Percentiles rank a stretch among this genome's conserved stretches.
These are phyloP conservation scores for Craspedostauros australis DNA, from an alignment of 108 stramenopile species.

Conservation along the genomic window DNA sequence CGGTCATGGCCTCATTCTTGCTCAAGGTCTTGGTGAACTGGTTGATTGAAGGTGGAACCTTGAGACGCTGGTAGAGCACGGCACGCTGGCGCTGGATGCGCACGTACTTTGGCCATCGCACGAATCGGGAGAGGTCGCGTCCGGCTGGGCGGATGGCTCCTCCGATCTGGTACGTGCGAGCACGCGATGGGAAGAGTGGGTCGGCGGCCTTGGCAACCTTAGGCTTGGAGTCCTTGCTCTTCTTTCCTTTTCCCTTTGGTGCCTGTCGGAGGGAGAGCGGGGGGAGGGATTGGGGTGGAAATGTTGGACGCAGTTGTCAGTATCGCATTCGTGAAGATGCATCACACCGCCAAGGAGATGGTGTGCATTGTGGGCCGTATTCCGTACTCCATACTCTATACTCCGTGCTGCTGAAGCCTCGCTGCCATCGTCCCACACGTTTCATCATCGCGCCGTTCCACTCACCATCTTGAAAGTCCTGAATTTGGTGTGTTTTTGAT, in stretches of 20 bases:
- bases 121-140: slow-evolving; percentile 95
- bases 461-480: no score
- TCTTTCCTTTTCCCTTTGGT: slow-evolving; percentile 57
- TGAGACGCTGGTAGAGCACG: slow-evolving; percentile 96
- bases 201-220: slow-evolving; percentile 62
- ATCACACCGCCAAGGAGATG: no score
- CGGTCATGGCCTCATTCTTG: slow-evolving; percentile 96
- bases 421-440: no score
- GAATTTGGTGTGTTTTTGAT: no score
- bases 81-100: slow-evolving; percentile 98
- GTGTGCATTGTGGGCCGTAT: no score
- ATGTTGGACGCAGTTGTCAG: no score
- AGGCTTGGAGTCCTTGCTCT: slow-evolving; percentile 71
- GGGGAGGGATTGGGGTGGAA: no score
- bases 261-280: no score
- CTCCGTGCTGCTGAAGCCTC: no score
- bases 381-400: no score
- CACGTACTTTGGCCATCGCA: slow-evolving; percentile 97
- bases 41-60: slow-evolving; percentile 97
- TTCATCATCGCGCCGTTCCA: no score
- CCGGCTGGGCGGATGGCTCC: slow-evolving; percentile 90
- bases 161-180: slow-evolving; percentile 87
- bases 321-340: no score
- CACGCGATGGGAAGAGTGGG: slow-evolving; percentile 91
- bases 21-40: slow-evolving; percentile 97